Base-by-base conservation (phyloP, 73 alveolate genomes). In the Paraurostyla sp. region DNA sequence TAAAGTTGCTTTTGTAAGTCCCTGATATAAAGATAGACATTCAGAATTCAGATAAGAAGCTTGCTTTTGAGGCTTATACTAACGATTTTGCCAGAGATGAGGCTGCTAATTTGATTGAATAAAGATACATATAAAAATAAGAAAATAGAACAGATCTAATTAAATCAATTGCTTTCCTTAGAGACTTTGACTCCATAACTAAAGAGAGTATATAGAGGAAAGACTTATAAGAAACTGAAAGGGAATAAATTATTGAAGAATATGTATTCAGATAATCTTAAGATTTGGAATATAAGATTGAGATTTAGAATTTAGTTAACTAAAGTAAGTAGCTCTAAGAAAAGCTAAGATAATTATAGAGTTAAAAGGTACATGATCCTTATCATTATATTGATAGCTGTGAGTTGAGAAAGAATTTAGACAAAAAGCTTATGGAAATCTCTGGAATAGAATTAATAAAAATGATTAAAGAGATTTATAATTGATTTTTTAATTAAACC, bases 31-130 rank as follows among this genome's bases (percentile, higher is more conserved):
- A 65, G 13, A 30, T 65, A 0, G 58, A 22, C 1, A 0, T 65
- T 2, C 35, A 30, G 13, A 65, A 65, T 65, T 3, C 6, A 38
- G 82, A 65, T 40, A 65, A 65, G 15, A 65, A 65, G 23, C 41
- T 13, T 6, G 82, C 82, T 65, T 65, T 65, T 38, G 82, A 65
- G 41, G 82, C 82, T 11, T 38, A 65, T 38, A 35, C 7, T 32
- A 65, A 65, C 41, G 15, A 65, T 11, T 65, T 65, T 38, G 42
- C 60, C 7, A 30, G 60, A 38, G 82, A 65, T 65, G 60, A 32
- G 13, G 82, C 82, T 0, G 82, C 82, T 35, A 65, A 65, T 65
- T 18, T 65, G 18, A 38, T 65, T 36, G 82, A 65, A 36, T 38
- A 65, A 38, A 40, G 36, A 16, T 65, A 65, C 6, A 2, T 65